phyloP scores from a whole-genome alignment of 2,329 filamentous ascomycete species.

The Trichoderma hamatum region DNA sequence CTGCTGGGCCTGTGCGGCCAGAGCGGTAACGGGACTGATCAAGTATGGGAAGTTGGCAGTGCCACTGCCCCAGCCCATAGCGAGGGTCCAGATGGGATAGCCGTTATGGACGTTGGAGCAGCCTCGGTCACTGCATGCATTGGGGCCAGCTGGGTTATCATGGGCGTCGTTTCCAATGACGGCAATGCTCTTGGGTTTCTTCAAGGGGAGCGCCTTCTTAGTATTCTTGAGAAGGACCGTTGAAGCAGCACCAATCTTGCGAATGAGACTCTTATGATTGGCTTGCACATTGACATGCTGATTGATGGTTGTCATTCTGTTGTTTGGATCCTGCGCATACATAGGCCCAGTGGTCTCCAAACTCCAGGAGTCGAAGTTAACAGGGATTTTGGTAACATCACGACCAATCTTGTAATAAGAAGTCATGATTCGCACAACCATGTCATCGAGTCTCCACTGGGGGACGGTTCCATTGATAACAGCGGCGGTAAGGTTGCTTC shows the following conservation, averaged over 20 bases:
- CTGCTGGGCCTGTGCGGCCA: background rate
- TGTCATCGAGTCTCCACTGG: constrained; percentile 73
- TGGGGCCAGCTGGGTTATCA: background rate
- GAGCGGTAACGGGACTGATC: background rate
- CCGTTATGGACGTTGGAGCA: constrained; percentile 6
- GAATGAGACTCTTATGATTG: constrained; percentile 65
- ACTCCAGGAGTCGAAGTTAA: constrained; percentile 8
- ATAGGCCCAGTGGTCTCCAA: constrained; percentile 1
- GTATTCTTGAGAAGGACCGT: background rate
- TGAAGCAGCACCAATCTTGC: constrained; percentile 49
- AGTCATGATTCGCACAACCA: constrained; percentile 57
- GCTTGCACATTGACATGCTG: constrained; percentile 64
- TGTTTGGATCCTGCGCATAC: background rate
- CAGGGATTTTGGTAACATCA: background rate
- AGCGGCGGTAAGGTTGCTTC: constrained; percentile 70
- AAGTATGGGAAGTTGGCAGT: constrained; percentile 13
- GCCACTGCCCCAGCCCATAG: constrained; percentile 5
- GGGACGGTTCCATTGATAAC: constrained; percentile 75
- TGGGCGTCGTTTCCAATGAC: background rate
- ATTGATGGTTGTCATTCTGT: constrained; percentile 46
- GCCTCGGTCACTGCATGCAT: constrained; percentile 7
- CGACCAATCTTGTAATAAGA: constrained; percentile 43
- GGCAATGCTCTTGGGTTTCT: background rate
- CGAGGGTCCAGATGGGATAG: constrained; percentile 7
- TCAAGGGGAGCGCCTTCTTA: background rate